Base-by-base conservation (phyloP, 2,329 filamentous ascomycete species). In the Sporothrix phasma region DNA sequence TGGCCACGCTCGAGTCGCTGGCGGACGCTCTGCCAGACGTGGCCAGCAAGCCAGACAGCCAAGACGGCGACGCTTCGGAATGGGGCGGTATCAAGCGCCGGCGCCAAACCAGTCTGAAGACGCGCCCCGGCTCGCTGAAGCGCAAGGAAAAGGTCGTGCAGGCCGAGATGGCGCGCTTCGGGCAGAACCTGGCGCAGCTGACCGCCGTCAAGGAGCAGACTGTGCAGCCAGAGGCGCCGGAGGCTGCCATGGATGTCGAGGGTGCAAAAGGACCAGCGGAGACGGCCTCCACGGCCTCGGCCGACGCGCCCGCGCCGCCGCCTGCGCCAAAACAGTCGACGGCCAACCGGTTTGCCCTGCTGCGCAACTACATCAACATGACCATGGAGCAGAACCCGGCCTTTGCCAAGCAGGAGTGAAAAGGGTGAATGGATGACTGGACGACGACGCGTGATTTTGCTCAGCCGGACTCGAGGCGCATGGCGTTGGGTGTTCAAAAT, bases 361-460 rank as follows among this genome's bases (percentile, higher is more conserved):
- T 97, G 74, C 84, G 92, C 70, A 86, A 81, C 10, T 95, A 93
- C 72, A 95, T 97, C 61, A 88, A 89, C 1, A 82, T 87, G 47
- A 97, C 90, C 0, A 90, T 96, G 86, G 90, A 96, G 76, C 88
- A 90, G 75, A 93, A 93, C 70, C 85, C 88, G 15, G 89, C 88
- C 3, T 96, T 96, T 72, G 74, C 79, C 46, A 67, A 65, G 49
- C 45, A 62, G 53, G n/a, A 19, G 31, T 56, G 22, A 37, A 19
- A 19, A 19, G 31, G 24, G 24, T 24, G n/a, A 19, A 22, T 5
- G 6, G 26, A 7, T 13, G 41, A 4, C n/a, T n/a, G n/a, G n/a
- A n/a, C n/a, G n/a, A n/a, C n/a, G n/a, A n/a, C n/a, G n/a, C n/a
- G n/a, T n/a, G n/a, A n/a, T n/a, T n/a, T n/a, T n/a, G 19, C 34